Conservation (phyloP, 2,329 filamentous ascomycete species). For the Lecanoromycetidae sp. region DNA sequence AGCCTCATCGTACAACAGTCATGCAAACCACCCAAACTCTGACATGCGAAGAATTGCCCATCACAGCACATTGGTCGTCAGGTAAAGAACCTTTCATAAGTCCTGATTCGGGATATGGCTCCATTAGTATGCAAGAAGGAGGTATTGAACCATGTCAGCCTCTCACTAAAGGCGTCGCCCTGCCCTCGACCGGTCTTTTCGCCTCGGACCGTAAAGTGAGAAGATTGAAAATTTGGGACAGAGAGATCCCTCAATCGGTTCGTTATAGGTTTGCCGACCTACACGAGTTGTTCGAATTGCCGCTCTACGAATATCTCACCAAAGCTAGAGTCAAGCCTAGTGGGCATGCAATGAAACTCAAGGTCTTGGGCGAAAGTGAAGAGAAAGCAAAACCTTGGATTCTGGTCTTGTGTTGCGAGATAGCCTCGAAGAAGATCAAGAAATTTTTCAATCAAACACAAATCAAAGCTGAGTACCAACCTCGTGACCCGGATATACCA, state of each 20-base stretch:
- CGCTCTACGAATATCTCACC: conserved; percentile 3
- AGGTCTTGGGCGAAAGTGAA: conserved; percentile 19
- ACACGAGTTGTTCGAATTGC: not conserved
- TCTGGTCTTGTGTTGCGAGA: conserved; percentile 19
- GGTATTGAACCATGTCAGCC: not conserved
- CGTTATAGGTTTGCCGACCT: conserved; percentile 5
- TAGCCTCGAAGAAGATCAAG: not conserved
- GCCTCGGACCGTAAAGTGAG: conserved; percentile 1
- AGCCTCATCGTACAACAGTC: not conserved
- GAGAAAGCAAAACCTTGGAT: conserved; percentile 18
- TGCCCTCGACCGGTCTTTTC: not conserved
- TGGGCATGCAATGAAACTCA: conserved; percentile 18
- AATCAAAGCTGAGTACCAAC: not conserved
- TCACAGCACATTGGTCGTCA: not conserved
- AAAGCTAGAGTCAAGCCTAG: conserved; percentile 12
- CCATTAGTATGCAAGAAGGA: not conserved
- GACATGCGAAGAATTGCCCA: not conserved
- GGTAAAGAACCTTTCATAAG: not conserved
- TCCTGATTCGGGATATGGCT: conserved; percentile 1
- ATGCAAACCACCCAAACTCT: not conserved
- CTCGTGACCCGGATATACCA: not conserved
- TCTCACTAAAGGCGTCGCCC: not conserved
- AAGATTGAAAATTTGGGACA: not conserved
- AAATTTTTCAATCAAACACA: not conserved
- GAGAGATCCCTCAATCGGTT: not conserved